These are phyloP conservation scores for Rhododendron ovatum DNA, from an alignment of 148 eudicot genomes.

Conservation along the genomic window DNA sequence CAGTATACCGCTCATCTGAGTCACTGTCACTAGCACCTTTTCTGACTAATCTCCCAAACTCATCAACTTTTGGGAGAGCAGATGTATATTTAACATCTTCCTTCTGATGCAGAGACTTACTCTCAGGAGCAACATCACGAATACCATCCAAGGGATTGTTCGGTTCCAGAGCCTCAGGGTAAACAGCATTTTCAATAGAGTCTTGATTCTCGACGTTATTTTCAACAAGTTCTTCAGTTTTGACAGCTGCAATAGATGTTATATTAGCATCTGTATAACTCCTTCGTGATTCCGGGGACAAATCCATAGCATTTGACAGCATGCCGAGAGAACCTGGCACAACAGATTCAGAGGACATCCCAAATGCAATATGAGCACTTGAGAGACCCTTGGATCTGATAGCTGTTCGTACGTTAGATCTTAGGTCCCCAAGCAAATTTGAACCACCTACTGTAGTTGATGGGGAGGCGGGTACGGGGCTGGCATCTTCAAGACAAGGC, in stretches of 20 bases:
- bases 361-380: conserved; percentile 20
- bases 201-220: conserved; percentile 22
- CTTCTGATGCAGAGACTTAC: conserved; percentile 21
- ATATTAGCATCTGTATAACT: conserved; percentile 12
- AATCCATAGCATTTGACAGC: conserved; percentile 14
- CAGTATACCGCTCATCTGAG: conserved; percentile 39
- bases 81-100: conserved; percentile 27
- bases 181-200: conserved; percentile 15
- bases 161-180: conserved; percentile 13
- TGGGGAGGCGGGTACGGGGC: conserved; percentile 28
- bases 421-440: conserved; percentile 20
- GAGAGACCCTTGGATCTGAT: conserved; percentile 14
- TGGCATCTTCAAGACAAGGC: conserved; percentile 28
- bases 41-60: conserved; percentile 85
- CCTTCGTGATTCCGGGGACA: conserved; percentile 7
- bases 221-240: conserved; percentile 18
- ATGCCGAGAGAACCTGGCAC: conserved; percentile 14
- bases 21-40: conserved; percentile 77
- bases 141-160: conserved; percentile 21
- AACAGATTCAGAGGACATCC: conserved; percentile 15
- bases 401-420: conserved; percentile 10
- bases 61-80: conserved; percentile 53
- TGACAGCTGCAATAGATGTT: conserved; percentile 10
- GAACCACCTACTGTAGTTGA: conserved; percentile 15
- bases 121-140: conserved; percentile 22